phyloP scores from a whole-genome alignment of 345 rosid genomes.

The Rhizophora mangle region DNA sequence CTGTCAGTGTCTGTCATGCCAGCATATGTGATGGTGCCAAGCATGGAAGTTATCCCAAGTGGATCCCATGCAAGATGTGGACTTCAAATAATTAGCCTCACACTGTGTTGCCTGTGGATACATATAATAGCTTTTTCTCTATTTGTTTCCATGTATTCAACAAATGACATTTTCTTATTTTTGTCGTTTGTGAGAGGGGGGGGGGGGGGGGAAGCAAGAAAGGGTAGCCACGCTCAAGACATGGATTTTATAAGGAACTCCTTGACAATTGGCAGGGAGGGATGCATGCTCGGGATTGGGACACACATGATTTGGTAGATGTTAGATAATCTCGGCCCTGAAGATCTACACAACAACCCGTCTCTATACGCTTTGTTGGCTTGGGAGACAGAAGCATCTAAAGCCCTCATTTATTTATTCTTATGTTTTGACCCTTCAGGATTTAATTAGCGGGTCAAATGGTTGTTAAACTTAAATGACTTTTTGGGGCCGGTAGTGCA shows the following conservation, averaged over 20 bases:
- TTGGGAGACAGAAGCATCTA: conserved; percentile 5
- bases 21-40: neutral
- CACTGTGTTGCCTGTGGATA: neutral
- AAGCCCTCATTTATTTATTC: conserved; percentile 4
- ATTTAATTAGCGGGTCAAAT: conserved; percentile 1
- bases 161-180: neutral
- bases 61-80: conserved; percentile 24
- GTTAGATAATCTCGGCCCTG: neutral
- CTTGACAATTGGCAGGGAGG: too few relatives aligned
- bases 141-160: neutral
- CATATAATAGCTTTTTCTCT: neutral
- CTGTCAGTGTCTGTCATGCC: neutral
- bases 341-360: neutral
- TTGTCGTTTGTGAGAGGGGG: too few relatives aligned
- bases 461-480: conserved; percentile 25
- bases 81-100: neutral
- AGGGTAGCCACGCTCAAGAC: neutral
- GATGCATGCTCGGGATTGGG: neutral
- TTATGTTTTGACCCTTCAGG: neutral
- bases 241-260: conserved; percentile 9
- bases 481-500: conserved; percentile 18
- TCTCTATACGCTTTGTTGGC: conserved; percentile 22
- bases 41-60: neutral
- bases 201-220: too few relatives aligned
- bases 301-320: neutral